Conservation (phyloP, 768 basidiomycete genomes). For the Leccinum truebloodii region DNA sequence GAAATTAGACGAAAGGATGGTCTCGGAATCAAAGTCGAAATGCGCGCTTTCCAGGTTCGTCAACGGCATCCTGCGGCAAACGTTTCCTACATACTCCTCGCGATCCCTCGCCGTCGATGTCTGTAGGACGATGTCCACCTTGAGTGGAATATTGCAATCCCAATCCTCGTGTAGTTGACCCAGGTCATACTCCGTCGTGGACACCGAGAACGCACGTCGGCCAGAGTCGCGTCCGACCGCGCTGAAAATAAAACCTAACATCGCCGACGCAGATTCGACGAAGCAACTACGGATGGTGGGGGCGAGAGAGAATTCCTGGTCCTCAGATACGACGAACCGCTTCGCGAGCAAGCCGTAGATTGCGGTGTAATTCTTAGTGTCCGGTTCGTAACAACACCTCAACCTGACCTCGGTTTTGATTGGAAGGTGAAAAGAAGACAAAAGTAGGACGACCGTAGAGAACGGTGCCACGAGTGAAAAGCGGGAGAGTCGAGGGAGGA, state of each 20-base stretch:
- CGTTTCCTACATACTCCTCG: constrained; percentile 9
- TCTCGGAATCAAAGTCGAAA: constrained; percentile 11
- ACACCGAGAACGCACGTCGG: constrained; percentile 10
- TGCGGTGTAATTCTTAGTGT: constrained; percentile 3
- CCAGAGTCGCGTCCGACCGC: constrained; percentile 10
- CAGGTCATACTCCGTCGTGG: constrained; percentile 9
- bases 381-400: constrained; percentile 15
- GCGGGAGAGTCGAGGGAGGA: constrained; percentile 14
- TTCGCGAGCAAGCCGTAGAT: constrained; percentile 18
- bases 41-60: constrained; percentile 12
- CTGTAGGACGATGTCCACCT: constrained; percentile 12
- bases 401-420: constrained; percentile 17
- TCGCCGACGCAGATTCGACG: constrained; percentile 10
- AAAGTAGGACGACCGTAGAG: constrained; percentile 17
- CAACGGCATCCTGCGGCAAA: constrained; percentile 19
- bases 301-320: not conserved
- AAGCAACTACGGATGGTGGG: constrained; percentile 17
- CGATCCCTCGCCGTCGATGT: constrained; percentile 12
- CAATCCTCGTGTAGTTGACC: constrained; percentile 16
- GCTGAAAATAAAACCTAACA: constrained; percentile 21
- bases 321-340: constrained; percentile 12
- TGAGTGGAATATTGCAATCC: constrained; percentile 22
- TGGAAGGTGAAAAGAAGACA: constrained; percentile 14
- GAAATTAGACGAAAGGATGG: constrained; percentile 11
- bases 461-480: constrained; percentile 22